phyloP scores from a whole-genome alignment of 2,329 filamentous ascomycete genomes.

The Pseudocercospora macadamiae region DNA sequence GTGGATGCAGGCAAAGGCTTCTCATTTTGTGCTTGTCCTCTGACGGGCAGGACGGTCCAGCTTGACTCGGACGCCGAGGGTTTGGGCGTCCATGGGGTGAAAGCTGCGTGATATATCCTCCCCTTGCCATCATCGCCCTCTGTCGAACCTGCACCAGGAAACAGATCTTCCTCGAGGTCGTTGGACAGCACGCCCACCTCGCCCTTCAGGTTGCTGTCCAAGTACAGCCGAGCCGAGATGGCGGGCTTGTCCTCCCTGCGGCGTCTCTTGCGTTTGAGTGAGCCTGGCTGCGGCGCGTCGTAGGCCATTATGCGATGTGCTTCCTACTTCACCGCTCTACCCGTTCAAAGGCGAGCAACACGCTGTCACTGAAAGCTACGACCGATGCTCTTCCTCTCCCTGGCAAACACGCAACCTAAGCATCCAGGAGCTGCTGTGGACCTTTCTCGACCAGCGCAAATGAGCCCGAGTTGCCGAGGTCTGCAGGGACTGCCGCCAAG shows the following conservation, averaged over 20 bases:
- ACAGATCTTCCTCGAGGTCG: constrained; percentile 81
- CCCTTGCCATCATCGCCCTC: constrained; percentile 37
- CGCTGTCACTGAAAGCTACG: too few relatives aligned
- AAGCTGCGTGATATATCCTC: constrained; percentile 64
- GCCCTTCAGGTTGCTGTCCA: constrained; percentile 83
- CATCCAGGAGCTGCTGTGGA: too few relatives aligned
- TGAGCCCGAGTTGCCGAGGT: too few relatives aligned
- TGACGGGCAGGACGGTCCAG: constrained; percentile 86
- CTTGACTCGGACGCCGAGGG: constrained; percentile 59
- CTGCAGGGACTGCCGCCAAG: too few relatives aligned
- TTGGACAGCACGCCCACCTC: constrained; percentile 85
- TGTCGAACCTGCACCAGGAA: constrained; percentile 52
- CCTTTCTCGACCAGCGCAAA: too few relatives aligned
- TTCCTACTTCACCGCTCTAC: too few relatives aligned
- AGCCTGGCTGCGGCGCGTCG: constrained; percentile 46
- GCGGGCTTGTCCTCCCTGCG: constrained; percentile 68
- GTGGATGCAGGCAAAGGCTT: constrained; percentile 73
- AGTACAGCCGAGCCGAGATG: constrained; percentile 75
- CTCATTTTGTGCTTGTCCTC: constrained; percentile 49
- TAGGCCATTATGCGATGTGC: constrained; percentile 44
- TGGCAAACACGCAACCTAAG: too few relatives aligned
- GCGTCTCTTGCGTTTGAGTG: constrained; percentile 56
- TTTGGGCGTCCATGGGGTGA: constrained; percentile 71
- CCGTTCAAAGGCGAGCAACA: too few relatives aligned
- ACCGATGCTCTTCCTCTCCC: too few relatives aligned